Conservation (phyloP, 2,329 filamentous ascomycete species). For the Aspergillus bombycis region DNA sequence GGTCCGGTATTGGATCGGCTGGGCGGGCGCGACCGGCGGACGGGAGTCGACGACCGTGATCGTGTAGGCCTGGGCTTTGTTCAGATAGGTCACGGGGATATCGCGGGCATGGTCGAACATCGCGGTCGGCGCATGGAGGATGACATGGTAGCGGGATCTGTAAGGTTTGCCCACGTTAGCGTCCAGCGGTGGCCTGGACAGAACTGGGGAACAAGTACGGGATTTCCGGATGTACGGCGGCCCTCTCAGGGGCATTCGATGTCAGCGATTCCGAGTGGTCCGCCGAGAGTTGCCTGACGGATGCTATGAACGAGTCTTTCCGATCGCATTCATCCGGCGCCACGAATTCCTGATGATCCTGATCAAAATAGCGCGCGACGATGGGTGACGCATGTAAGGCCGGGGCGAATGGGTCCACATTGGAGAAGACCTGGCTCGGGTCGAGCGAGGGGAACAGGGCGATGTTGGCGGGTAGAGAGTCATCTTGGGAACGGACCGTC, state of each 20-base stretch:
- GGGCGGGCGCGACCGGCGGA: constrained; percentile 58
- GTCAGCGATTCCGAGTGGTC: neutral
- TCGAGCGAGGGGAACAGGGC: neutral
- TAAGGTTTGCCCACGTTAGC: neutral
- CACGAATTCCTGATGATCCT: neutral
- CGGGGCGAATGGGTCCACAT: neutral
- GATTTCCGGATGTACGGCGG: neutral
- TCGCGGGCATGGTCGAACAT: constrained; percentile 85
- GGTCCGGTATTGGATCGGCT: constrained; percentile 75
- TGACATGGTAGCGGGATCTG: constrained; percentile 67
- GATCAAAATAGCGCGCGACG: neutral
- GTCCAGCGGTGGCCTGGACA: too few species aligned
- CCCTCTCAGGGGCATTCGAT: neutral
- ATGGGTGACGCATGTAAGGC: neutral
- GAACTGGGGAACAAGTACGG: neutral
- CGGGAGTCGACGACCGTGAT: constrained; percentile 77
- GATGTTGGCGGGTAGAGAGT: neutral
- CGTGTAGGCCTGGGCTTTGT: constrained; percentile 93
- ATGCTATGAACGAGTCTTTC: neutral
- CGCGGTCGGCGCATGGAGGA: constrained; percentile 86
- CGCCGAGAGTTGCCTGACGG: neutral
- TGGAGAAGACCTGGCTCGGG: neutral
- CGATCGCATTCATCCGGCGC: neutral
- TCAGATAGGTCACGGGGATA: constrained; percentile 93
- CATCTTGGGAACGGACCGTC: constrained; percentile 35